Conservation (phyloP, 345 rosid genomes). For the Fremontodendron californicum region DNA sequence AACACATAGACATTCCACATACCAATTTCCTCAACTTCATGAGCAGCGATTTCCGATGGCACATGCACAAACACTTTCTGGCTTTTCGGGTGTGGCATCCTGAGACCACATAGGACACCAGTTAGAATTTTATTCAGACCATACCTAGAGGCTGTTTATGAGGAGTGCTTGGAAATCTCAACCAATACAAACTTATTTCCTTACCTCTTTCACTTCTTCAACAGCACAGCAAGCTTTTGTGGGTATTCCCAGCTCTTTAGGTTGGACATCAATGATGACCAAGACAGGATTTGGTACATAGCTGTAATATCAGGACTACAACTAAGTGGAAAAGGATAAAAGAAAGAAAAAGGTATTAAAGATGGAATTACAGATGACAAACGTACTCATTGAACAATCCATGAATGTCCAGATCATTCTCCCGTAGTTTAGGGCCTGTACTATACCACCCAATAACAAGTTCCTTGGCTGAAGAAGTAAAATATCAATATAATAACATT, state of each 20-base stretch:
- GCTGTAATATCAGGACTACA: slow-evolving; percentile 33
- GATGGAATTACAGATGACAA: background rate
- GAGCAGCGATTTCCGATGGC: slow-evolving; percentile 63
- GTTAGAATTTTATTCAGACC: background rate
- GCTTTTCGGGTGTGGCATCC: slow-evolving; percentile 88
- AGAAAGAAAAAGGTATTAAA: background rate
- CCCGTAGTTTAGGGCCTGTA: slow-evolving; percentile 81
- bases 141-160: background rate
- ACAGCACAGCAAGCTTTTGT: slow-evolving; percentile 51
- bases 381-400: slow-evolving; percentile 56
- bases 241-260: slow-evolving; percentile 55
- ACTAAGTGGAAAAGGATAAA: background rate
- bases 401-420: slow-evolving; percentile 81
- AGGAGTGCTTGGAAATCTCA: background rate
- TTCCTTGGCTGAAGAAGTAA: slow-evolving; percentile 66
- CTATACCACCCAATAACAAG: slow-evolving; percentile 97
- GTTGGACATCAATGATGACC: slow-evolving; percentile 66
- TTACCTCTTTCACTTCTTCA: slow-evolving; percentile 82
- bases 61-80: slow-evolving; percentile 80
- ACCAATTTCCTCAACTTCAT: slow-evolving; percentile 95
- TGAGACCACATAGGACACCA: slow-evolving; percentile 10
- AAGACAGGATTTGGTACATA: slow-evolving; percentile 69
- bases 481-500: background rate
- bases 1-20: slow-evolving; percentile 17
- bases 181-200: background rate